Base-by-base conservation (phyloP, 345 rosid species). In the Salix koriyanagi region DNA sequence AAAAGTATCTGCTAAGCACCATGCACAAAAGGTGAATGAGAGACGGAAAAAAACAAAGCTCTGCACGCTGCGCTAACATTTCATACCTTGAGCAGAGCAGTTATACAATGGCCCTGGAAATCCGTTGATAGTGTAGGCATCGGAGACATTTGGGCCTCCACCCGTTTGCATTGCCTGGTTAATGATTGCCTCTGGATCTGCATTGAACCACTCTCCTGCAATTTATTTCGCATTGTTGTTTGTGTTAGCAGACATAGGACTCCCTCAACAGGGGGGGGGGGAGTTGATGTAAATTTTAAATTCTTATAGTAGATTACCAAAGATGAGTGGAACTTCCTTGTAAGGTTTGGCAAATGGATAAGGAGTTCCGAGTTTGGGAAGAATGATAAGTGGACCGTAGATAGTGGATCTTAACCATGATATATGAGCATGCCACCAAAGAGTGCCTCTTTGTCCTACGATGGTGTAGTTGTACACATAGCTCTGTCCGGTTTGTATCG, bases 201-300 rank as follows among this genome's bases (percentile, higher is more conserved):
- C 19, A 44, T 69, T 69, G 4, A 69, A 69, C 72, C 72, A 69
- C n/a, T 69, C 56, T 15, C 72, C 69, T 65, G 69, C 39, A 65
- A 14, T 65, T 65, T 36, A 65, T 12, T 64, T 61, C 1, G 14
- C 26, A 61, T 61, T 61, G 0, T 2, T 23, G 34, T 42, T 42
- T 42, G 13, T 42, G 46, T 42, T 42, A 42, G 46, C 46, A 41
- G 12, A 10, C 44, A 0, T 41, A 9, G 46, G 46, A 41, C 46
- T 41, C 11, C 12, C 2, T 41, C 46, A 41, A 11, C 46, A 41
- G 46, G 14, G 34, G 34, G 28, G 28, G 34, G 34, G 34, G 4
- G 0, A 32, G 34, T 32, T 32, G 4, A 32, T 41, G 9, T 41
- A 0, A 41, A 41, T 41, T 41, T 7, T 6, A 9, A 4, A 4